Conservation (phyloP, 2,329 filamentous ascomycete species). For the Phoma sp. region DNA sequence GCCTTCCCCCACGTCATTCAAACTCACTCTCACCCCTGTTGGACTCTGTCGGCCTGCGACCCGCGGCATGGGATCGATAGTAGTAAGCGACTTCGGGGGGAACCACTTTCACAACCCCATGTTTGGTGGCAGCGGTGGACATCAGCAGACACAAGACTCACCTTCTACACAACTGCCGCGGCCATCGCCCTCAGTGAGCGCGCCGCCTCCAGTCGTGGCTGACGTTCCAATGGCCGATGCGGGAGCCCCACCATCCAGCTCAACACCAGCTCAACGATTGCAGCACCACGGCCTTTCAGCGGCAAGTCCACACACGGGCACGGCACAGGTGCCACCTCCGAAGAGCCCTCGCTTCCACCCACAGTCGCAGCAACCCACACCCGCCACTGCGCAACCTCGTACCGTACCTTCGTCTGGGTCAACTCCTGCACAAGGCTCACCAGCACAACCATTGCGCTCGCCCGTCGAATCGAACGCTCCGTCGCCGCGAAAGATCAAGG, state of each 20-base stretch:
- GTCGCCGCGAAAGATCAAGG: slow-evolving; percentile 70
- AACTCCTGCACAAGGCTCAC: slow-evolving; percentile 35
- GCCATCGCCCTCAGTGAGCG: slow-evolving; percentile 39
- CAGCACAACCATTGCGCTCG: slow-evolving; percentile 34
- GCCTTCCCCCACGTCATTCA: slow-evolving; percentile 16
- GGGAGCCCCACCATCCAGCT: slow-evolving; percentile 38
- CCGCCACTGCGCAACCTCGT: slow-evolving; percentile 29
- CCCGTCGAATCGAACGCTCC: slow-evolving; percentile 39
- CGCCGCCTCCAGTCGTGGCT: slow-evolving; percentile 32
- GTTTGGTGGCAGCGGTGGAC: slow-evolving; percentile 56
- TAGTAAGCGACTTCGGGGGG: slow-evolving; percentile 73
- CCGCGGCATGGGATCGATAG: slow-evolving; percentile 65
- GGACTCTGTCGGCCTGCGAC: slow-evolving; percentile 22
- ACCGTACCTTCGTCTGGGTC: slow-evolving; percentile 34
- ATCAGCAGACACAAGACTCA: slow-evolving; percentile 49
- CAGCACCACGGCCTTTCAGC: slow-evolving; percentile 32
- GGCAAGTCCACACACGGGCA: slow-evolving; percentile 21
- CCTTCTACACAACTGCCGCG: slow-evolving; percentile 43
- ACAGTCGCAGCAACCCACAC: slow-evolving; percentile 43
- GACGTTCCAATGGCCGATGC: slow-evolving; percentile 51
- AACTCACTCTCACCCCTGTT: slow-evolving; percentile 6
- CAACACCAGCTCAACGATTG: slow-evolving; percentile 36
- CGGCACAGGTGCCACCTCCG: slow-evolving; percentile 31
- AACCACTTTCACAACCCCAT: slow-evolving; percentile 78
- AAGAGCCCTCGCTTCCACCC: slow-evolving; percentile 45